Evolutionary conservation across 768 basidiomycete species (phyloP).

Genomic region (Gloeostereum incarnatum): DNA sequence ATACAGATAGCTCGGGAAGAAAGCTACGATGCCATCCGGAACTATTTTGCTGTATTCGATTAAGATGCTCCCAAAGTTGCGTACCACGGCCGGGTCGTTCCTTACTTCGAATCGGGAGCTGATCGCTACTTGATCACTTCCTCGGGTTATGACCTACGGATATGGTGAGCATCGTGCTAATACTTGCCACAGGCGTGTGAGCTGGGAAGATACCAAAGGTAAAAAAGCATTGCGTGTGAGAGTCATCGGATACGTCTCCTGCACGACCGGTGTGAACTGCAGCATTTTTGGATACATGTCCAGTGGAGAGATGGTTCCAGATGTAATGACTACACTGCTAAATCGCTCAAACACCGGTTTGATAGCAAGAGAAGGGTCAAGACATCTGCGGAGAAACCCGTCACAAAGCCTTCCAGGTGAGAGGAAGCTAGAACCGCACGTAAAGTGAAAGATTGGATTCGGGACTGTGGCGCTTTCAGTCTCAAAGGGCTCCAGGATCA

Average conservation of each 20-base stretch:
- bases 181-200: conserved; percentile 3
- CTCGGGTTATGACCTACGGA: conserved; percentile 86
- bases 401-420: not conserved
- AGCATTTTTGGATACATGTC: conserved; percentile 99
- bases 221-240: conserved; percentile 93
- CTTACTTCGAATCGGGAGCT: conserved; percentile 98
- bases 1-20: conserved; percentile 98
- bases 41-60: conserved; percentile 98
- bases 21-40: conserved; percentile 96
- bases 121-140: conserved; percentile 97
- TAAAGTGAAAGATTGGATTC: conserved; percentile 97
- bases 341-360: conserved; percentile 98
- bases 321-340: conserved; percentile 96
- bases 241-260: conserved; percentile 98
- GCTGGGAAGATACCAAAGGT: conserved; percentile 57
- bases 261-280: conserved; percentile 93
- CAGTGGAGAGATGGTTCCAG: conserved; percentile 94
- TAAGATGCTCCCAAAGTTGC: conserved; percentile 97
- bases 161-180: not conserved
- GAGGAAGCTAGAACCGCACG: conserved; percentile 36
- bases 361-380: conserved; percentile 96
- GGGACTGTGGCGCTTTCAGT: conserved; percentile 98
- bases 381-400: conserved; percentile 50
- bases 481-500: conserved; percentile 97
- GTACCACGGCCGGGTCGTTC: conserved; percentile 97